Conservation (phyloP, 805 yeast species). For the Kazachstania martiniae region DNA sequence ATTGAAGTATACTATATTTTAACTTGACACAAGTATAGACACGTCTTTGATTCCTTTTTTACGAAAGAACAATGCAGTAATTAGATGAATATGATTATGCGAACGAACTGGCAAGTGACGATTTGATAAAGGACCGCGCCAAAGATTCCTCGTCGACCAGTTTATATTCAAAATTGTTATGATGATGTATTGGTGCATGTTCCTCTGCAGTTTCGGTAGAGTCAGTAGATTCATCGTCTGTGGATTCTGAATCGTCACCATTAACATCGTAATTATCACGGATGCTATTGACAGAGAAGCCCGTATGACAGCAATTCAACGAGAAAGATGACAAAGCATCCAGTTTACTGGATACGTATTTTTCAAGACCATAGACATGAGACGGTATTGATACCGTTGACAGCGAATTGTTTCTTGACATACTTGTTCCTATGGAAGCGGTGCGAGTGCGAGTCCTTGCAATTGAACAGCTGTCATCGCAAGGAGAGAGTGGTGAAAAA, state of each 20-base stretch:
- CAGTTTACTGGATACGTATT: constrained; percentile 18
- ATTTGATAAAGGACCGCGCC: neutral
- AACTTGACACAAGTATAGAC: too few species aligned
- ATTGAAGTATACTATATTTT: too few species aligned
- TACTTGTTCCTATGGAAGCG: neutral
- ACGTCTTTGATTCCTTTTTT: too few species aligned
- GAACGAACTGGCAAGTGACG: neutral
- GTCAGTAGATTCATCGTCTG: neutral
- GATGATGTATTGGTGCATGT: too few species aligned
- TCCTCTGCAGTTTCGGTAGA: neutral
- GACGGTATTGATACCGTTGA: constrained; percentile 13
- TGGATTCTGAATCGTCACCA: neutral
- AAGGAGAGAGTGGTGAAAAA: constrained; percentile 4
- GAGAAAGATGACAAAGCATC: constrained; percentile 14
- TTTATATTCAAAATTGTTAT: neutral
- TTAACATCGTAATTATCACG: neutral
- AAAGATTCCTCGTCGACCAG: neutral
- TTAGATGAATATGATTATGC: neutral
- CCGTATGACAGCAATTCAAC: too few species aligned
- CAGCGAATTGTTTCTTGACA: neutral
- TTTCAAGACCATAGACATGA: constrained; percentile 22
- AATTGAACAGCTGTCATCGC: too few species aligned
- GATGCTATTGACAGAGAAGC: neutral
- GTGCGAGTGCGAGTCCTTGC: too few species aligned
- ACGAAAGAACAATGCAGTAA: neutral